A percentile compares a stretch with the other conserved stretches of the same genome.
phyloP scores from a whole-genome alignment of 2,329 filamentous ascomycete species.

The Colletotrichum sp. region DNA sequence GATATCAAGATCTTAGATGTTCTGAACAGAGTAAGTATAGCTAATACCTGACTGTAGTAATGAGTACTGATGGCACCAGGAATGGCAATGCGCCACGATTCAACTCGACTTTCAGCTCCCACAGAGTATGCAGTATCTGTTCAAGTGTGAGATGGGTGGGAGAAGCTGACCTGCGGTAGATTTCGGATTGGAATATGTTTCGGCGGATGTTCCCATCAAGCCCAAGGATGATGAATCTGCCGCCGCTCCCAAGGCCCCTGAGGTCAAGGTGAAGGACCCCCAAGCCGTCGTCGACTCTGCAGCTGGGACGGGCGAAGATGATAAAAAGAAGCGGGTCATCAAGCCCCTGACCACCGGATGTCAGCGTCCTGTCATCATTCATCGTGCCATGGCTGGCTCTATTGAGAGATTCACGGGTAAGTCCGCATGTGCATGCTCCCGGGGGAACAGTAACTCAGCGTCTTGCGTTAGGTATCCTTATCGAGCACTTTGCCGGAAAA shows the following conservation, averaged over 20 bases:
- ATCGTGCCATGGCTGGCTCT: conserved; percentile 81
- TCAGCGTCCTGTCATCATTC: conserved; percentile 84
- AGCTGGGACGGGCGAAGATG: conserved; percentile 50
- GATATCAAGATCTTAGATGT: conserved; percentile 95
- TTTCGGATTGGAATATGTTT: conserved; percentile 88
- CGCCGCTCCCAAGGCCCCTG: conserved; percentile 26
- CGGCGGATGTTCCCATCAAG: conserved; percentile 62
- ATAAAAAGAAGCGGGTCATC: conserved; percentile 36
- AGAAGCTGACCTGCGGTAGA: conserved; percentile 56
- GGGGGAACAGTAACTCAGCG: not conserved
- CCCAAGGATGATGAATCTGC: conserved; percentile 33
- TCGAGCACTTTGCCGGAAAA: conserved; percentile 85
- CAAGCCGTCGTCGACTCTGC: conserved; percentile 30
- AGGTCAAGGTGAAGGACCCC: conserved; percentile 40
- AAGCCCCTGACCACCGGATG: conserved; percentile 70
- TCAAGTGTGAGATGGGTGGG: not conserved
- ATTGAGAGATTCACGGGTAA: conserved; percentile 49
- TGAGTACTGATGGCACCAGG: not conserved
- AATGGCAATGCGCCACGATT: conserved; percentile 88
- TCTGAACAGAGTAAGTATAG: conserved; percentile 69
- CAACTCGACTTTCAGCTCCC: conserved; percentile 82
- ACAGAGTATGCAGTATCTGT: not conserved
- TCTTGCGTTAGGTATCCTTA: conserved; percentile 68
- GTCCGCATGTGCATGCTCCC: not conserved
- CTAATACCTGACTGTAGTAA: not conserved